Conservation (phyloP, 768 basidiomycete species). For the Kwoniella sp. region DNA sequence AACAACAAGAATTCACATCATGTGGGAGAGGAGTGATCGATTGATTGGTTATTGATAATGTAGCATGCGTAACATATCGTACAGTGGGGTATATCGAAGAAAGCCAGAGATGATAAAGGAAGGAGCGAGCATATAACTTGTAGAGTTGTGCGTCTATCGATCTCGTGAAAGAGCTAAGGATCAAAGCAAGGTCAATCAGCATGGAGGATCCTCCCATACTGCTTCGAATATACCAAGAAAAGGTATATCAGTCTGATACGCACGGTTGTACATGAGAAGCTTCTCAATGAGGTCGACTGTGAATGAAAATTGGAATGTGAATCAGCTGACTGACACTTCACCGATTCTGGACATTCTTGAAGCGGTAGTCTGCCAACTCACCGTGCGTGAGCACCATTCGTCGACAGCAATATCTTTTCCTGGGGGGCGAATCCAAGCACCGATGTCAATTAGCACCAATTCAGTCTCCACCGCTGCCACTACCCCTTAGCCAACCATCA, state of each 20-base stretch:
- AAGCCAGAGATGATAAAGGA: not conserved
- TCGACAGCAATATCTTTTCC: slow-evolving; percentile 89
- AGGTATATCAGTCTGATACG: slow-evolving; percentile 49
- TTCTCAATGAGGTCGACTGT: slow-evolving; percentile 93
- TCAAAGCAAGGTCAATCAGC: too few relatives aligned
- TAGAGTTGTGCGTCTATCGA: slow-evolving; percentile 22
- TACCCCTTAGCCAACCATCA: too few relatives aligned
- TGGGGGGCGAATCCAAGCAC: slow-evolving; percentile 9
- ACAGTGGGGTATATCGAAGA: slow-evolving; percentile 10
- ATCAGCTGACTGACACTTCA: slow-evolving; percentile 17
- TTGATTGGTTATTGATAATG: too few relatives aligned
- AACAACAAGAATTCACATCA: too few relatives aligned
- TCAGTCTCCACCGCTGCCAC: too few relatives aligned
- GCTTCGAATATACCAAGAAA: too few relatives aligned
- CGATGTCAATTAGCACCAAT: too few relatives aligned
- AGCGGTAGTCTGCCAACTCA: too few relatives aligned
- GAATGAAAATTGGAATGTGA: not conserved
- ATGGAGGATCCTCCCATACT: too few relatives aligned
- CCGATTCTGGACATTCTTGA: too few relatives aligned
- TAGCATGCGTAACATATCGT: not conserved
- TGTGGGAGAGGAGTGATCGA: too few relatives aligned
- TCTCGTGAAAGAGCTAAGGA: slow-evolving; percentile 25
- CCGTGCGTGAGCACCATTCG: slow-evolving; percentile 93
- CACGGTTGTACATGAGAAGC: slow-evolving; percentile 92
- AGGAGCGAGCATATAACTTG: too few relatives aligned